Evolutionary conservation across 2,329 filamentous ascomycete genomes (phyloP), one percentile per base, ranked within the genome.

Genomic region (Calonectria hongkongensis): DNA sequence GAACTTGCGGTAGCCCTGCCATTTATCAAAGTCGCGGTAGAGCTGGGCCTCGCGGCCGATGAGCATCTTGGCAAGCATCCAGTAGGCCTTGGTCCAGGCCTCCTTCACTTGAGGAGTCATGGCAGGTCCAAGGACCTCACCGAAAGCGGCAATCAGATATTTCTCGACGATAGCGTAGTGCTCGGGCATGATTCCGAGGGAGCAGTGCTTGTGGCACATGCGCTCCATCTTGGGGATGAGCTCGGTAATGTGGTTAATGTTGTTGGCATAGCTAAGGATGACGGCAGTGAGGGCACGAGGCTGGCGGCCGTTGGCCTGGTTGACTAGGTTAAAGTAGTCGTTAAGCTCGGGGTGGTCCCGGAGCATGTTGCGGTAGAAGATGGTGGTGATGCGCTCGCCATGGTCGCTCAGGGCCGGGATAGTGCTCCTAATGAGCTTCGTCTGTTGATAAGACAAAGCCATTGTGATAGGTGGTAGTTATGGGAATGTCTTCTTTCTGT

Each of bases 61-160:
- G 85, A 95, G 90, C 85, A 95, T 90, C 81, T 92, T 89, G 30
- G 94, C 93, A 28, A 95, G 89, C 78, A 94, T 88, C 89, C 90
- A 92, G 84, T 95, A 95, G 1, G 94, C 94, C 65, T 90, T 90
- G 7, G 84, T 88, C 94, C 94, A 95, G 10, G 94, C 93, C 15
- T 90, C 87, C 66, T 90, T 87, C 36, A 94, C 88, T 25, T 92
- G 89, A 0, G 88, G 85, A 1, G 93, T 95, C 84, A 93, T 90
- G 27, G 89, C 76, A 1, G 88, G 87, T 4, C 93, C 93, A 1
- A 95, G 88, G 0, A 95, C 90, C 51, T 90, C 87, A 28, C 87
- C 88, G 84, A 95, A 94, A 1, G 93, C 92, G 30, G 88, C 87
- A 51, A 95, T 87, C 15, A 95, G 87, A 79, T 93, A 91, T 79